A percentile compares a stretch with the other conserved stretches of the same genome.
phyloP scores from a whole-genome alignment of 352 stramenopile species.

The Phytophthora cactorum region DNA sequence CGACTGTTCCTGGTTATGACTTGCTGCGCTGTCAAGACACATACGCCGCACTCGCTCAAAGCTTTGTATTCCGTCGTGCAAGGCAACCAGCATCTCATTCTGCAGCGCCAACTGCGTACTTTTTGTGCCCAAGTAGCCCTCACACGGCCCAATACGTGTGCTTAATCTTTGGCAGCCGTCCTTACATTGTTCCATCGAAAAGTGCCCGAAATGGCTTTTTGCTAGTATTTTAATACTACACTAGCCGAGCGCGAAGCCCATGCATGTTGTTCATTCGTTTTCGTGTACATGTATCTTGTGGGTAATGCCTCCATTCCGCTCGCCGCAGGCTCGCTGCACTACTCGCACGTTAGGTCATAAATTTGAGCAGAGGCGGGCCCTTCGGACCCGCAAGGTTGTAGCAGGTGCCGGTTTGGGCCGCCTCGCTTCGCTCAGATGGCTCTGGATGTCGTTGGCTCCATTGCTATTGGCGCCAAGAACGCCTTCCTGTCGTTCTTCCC shows the following conservation, averaged over 20 bases:
- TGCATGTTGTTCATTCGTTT: too few relatives aligned
- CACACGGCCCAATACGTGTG: constrained; percentile 74
- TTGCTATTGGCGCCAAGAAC: constrained; percentile 96
- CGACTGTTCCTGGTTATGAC: constrained; percentile 30
- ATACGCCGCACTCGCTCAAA: constrained; percentile 35
- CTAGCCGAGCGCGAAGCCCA: too few relatives aligned
- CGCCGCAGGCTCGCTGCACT: too few relatives aligned
- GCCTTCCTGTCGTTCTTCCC: constrained; percentile 97
- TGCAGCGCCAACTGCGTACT: constrained; percentile 51
- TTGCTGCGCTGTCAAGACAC: constrained; percentile 25
- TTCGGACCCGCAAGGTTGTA: too few relatives aligned
- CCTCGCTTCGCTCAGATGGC: constrained; percentile 84
- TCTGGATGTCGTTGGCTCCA: constrained; percentile 95
- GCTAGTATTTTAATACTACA: too few relatives aligned
- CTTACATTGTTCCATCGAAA: too few relatives aligned
- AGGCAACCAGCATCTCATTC: constrained; percentile 44
- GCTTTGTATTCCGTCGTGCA: constrained; percentile 41
- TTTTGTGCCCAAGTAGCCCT: not conserved
- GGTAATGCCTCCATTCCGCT: too few relatives aligned
- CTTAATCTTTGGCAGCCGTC: constrained; percentile 65
- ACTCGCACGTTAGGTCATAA: too few relatives aligned
- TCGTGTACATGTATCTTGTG: too few relatives aligned
- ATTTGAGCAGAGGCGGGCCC: too few relatives aligned
- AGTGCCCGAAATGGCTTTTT: too few relatives aligned
- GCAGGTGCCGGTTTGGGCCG: too few relatives aligned